phyloP scores from a whole-genome alignment of 371 early-diverging fungal genomes.

The Synchytrium microbalum region DNA sequence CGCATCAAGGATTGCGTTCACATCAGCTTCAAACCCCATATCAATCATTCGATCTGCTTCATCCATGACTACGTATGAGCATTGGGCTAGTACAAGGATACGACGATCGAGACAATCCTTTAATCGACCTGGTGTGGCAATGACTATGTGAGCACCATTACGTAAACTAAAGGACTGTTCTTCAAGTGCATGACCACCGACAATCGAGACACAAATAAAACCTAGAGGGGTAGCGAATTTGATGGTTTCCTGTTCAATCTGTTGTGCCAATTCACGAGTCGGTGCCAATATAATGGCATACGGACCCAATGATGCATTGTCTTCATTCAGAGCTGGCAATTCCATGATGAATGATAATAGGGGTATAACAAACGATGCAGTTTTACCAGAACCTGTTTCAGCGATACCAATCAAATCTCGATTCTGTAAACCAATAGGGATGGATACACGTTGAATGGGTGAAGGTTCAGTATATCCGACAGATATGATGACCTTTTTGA shows the following conservation, averaged over 20 bases:
- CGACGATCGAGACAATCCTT: constrained; percentile 62
- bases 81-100: constrained; percentile 76
- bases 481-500: constrained; percentile 60
- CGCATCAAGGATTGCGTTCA: constrained; percentile 88
- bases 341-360: constrained; percentile 74
- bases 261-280: constrained; percentile 93
- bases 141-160: constrained; percentile 45
- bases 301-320: constrained; percentile 69
- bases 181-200: constrained; percentile 87
- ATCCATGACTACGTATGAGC: constrained; percentile 52
- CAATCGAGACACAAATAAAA: constrained; percentile 78
- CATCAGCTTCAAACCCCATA: constrained; percentile 78
- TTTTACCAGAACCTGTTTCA: constrained; percentile 68
- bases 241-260: constrained; percentile 81
- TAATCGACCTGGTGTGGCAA: constrained; percentile 53
- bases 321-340: constrained; percentile 63
- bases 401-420: constrained; percentile 70
- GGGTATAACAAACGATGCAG: constrained; percentile 59
- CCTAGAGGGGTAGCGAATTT: constrained; percentile 80
- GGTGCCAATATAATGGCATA: constrained; percentile 91
- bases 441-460: constrained; percentile 62
- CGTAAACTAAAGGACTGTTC: constrained; percentile 73
- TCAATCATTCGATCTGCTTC: constrained; percentile 74
- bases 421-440: constrained; percentile 53
- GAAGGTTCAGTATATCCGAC: constrained; percentile 80